Percentiles rank a stretch among this genome's conserved stretches.
Evolutionary conservation across 345 rosid species (phyloP).

Genomic region (Hirschfeldia incana): DNA sequence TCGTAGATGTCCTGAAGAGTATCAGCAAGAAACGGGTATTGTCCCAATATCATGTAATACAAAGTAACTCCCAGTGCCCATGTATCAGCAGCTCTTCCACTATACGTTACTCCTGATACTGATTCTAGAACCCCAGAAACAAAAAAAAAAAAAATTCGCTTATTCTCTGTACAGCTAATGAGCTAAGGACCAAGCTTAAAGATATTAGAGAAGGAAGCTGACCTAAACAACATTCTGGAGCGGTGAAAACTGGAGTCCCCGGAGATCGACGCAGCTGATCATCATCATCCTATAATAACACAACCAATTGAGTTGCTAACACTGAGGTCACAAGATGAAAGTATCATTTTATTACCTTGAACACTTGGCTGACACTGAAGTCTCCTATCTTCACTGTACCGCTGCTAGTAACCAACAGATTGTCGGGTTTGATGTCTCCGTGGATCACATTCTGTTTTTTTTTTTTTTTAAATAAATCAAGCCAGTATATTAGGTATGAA

Average conservation of each 20-base stretch:
- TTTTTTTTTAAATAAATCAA: not conserved
- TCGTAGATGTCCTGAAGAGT: slow-evolving; percentile 95
- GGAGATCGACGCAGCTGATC: slow-evolving; percentile 98
- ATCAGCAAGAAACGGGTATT: slow-evolving; percentile 92
- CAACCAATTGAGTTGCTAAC: slow-evolving; percentile 4
- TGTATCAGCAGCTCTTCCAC: slow-evolving; percentile 89
- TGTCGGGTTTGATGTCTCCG: slow-evolving; percentile 98
- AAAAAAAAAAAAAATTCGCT: not conserved
- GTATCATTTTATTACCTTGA: slow-evolving; percentile 54
- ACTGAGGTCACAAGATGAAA: not conserved
- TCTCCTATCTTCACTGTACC: slow-evolving; percentile 95
- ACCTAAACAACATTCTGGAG: slow-evolving; percentile 99
- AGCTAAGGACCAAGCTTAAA: slow-evolving; percentile 9
- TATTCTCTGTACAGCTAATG: not conserved
- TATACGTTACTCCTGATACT: slow-evolving; percentile 76
- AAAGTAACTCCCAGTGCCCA: slow-evolving; percentile 97
- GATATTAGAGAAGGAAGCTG: slow-evolving; percentile 18
- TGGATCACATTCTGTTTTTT: slow-evolving; percentile 79
- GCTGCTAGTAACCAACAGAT: slow-evolving; percentile 69
- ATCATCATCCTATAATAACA: slow-evolving; percentile 67
- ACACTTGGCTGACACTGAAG: slow-evolving; percentile 95
- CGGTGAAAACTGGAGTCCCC: slow-evolving; percentile 99
- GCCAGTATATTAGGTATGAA: slow-evolving; percentile 2
- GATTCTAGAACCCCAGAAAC: slow-evolving; percentile 2
- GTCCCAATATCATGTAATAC: slow-evolving; percentile 81